Conservation (phyloP, 2,329 filamentous ascomycete genomes). For the Orbilia quercus region DNA sequence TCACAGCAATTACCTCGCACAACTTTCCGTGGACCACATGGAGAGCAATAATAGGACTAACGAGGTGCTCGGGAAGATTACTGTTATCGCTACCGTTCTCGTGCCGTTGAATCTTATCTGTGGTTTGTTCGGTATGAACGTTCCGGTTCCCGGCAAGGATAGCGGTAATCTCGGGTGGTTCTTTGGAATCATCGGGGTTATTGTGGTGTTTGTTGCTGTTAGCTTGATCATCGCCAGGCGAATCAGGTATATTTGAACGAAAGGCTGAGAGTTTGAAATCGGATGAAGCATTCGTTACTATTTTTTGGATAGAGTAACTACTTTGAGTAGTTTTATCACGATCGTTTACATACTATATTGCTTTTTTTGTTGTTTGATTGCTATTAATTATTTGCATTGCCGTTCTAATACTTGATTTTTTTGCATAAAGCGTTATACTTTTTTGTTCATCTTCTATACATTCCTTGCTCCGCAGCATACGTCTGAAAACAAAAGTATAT, state of each 20-base stretch:
- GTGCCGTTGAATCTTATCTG: constrained; percentile 99
- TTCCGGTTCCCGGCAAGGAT: constrained; percentile 92
- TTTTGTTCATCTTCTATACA: constrained; percentile 41
- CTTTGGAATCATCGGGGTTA: constrained; percentile 67
- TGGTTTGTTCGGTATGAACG: constrained; percentile 98
- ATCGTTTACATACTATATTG: constrained; percentile 20
- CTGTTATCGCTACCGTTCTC: constrained; percentile 95
- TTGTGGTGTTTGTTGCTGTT: constrained; percentile 41
- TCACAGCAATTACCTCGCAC: constrained; percentile 97
- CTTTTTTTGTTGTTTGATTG: constrained; percentile 8
- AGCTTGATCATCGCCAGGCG: constrained; percentile 39
- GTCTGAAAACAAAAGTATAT: constrained; percentile 35
- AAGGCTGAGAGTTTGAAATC: background rate
- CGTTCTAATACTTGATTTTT: constrained; percentile 11
- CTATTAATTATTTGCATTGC: background rate
- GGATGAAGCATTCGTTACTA: background rate
- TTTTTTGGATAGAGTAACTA: background rate
- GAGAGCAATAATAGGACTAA: constrained; percentile 93
- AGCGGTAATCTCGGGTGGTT: constrained; percentile 83
- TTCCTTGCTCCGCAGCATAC: constrained; percentile 39
- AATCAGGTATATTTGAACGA: constrained; percentile 44
- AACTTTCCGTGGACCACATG: constrained; percentile 82
- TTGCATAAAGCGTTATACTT: background rate
- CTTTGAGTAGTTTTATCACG: background rate
- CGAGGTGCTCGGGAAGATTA: constrained; percentile 92